These are phyloP conservation scores for Paraleonurus japonicus DNA, from an alignment of 257 asterid species.

Conservation along the genomic window DNA sequence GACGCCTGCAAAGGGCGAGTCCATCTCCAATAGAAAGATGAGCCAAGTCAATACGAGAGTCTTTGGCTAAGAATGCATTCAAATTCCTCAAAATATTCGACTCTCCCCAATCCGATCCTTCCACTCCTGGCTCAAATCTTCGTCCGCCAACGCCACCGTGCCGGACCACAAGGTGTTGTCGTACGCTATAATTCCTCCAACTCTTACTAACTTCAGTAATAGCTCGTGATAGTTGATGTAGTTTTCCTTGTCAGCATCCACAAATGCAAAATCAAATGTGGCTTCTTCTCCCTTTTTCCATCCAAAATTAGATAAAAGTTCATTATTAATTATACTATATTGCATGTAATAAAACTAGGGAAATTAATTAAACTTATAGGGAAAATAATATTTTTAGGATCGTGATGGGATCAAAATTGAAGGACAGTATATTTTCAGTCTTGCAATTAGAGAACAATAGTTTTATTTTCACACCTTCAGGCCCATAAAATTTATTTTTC, in stretches of 20 bases:
- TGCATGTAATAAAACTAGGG: too few species aligned
- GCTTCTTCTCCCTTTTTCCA: slow-evolving; percentile 42
- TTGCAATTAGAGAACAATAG: too few species aligned
- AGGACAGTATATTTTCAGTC: too few species aligned
- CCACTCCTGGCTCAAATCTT: slow-evolving; percentile 43
- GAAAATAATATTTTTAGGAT: too few species aligned
- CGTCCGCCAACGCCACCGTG: slow-evolving; percentile 39
- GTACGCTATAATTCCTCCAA: slow-evolving; percentile 51
- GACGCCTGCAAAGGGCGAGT: slow-evolving; percentile 49
- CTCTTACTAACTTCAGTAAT: slow-evolving; percentile 39
- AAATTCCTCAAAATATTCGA: slow-evolving; percentile 32
- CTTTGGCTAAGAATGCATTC: slow-evolving; percentile 45
- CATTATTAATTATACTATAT: too few species aligned
- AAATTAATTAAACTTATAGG: too few species aligned
- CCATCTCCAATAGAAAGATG: slow-evolving; percentile 62
- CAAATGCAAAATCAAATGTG: slow-evolving; percentile 53
- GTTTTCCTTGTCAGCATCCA: slow-evolving; percentile 57
- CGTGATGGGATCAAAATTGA: too few species aligned
- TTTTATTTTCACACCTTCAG: too few species aligned
- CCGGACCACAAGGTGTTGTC: slow-evolving; percentile 63
- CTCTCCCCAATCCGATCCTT: slow-evolving; percentile 28
- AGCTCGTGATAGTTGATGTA: slow-evolving; percentile 49
- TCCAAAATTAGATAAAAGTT: neutral
- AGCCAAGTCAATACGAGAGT: slow-evolving; percentile 48
- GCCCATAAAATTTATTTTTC: too few species aligned